Percentiles rank a stretch among this genome's conserved stretches.
Conservation (phyloP, 768 basidiomycete genomes). For the Agaricus sinodeliciosus region DNA sequence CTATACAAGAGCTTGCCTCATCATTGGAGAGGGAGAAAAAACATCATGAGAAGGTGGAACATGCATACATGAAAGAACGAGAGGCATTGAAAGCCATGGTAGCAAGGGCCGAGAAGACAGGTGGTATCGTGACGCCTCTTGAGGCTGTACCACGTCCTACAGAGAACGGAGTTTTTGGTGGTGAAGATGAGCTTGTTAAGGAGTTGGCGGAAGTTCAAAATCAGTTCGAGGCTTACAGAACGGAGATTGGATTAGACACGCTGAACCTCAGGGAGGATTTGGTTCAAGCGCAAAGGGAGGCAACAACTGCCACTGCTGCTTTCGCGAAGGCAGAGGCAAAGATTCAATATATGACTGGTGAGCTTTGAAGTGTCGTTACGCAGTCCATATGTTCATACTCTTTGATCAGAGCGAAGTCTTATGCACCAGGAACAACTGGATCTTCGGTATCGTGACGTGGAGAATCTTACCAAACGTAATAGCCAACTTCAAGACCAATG, state of each 20-base stretch:
- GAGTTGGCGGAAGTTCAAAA: constrained; percentile 69
- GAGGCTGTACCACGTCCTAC: constrained; percentile 12
- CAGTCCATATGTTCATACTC: constrained; percentile 9
- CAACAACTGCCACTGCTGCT: constrained; percentile 53
- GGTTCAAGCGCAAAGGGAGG: constrained; percentile 56
- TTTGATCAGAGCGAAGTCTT: constrained; percentile 52
- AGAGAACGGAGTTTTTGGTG: constrained; percentile 3
- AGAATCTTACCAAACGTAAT: constrained; percentile 61
- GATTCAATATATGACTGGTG: constrained; percentile 72
- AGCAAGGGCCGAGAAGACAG: constrained; percentile 39
- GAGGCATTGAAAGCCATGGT: constrained; percentile 80
- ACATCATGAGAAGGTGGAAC: constrained; percentile 60
- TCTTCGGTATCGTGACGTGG: constrained; percentile 58
- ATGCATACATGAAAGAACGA: constrained; percentile 81
- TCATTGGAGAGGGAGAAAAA: constrained; percentile 78
- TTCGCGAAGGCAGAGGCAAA: constrained; percentile 83
- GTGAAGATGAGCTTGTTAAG: constrained; percentile 34
- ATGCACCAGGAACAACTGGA: constrained; percentile 64
- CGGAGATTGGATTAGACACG: constrained; percentile 77
- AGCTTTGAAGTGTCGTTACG: constrained; percentile 15
- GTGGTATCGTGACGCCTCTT: constrained; percentile 10
- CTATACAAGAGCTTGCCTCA: constrained; percentile 70
- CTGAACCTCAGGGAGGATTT: constrained; percentile 68
- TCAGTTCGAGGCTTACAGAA: constrained; percentile 75
- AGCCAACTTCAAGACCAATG: constrained; percentile 69